Evolutionary conservation across 1,139 yeast species (phyloP).

Genomic region (Scheffersomyces parashehatae): DNA sequence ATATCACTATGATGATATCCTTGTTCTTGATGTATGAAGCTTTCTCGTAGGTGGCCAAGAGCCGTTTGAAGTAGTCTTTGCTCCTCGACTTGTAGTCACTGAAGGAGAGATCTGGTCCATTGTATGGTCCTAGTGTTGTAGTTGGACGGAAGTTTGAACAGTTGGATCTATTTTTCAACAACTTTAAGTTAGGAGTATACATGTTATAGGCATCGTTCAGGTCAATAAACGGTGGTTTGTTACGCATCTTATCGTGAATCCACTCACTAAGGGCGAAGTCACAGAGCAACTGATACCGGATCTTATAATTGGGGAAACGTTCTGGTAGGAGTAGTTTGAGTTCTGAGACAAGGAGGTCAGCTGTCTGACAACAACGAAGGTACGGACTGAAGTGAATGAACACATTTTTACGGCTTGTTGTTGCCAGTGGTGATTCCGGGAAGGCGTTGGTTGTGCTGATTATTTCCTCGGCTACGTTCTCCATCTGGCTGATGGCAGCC

Average conservation of each 20-base stretch:
- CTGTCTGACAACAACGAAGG: conserved; percentile 47
- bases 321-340: conserved; percentile 25
- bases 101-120: conserved; percentile 45
- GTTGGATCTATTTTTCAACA: conserved; percentile 33
- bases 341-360: conserved; percentile 38
- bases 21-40: conserved; percentile 33
- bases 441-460: conserved; percentile 27
- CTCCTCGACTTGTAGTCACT: conserved; percentile 45
- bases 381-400: conserved; percentile 48
- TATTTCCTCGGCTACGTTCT: conserved; percentile 32
- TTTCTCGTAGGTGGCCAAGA: conserved; percentile 48
- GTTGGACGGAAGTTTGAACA: conserved; percentile 49
- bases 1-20: conserved; percentile 41
- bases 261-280: conserved; percentile 52
- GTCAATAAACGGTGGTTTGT: conserved; percentile 46
- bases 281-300: conserved; percentile 43
- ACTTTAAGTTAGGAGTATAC: conserved; percentile 48
- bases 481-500: conserved; percentile 31
- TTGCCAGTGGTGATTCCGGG: conserved; percentile 8
- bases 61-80: conserved; percentile 42
- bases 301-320: conserved; percentile 33
- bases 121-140: conserved; percentile 47
- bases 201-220: conserved; percentile 50
- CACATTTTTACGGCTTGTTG: conserved; percentile 32
- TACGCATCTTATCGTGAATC: conserved; percentile 48